Base-by-base conservation (phyloP, 176 grass and related monocot genomes). In the Eragrostis curvula region DNA sequence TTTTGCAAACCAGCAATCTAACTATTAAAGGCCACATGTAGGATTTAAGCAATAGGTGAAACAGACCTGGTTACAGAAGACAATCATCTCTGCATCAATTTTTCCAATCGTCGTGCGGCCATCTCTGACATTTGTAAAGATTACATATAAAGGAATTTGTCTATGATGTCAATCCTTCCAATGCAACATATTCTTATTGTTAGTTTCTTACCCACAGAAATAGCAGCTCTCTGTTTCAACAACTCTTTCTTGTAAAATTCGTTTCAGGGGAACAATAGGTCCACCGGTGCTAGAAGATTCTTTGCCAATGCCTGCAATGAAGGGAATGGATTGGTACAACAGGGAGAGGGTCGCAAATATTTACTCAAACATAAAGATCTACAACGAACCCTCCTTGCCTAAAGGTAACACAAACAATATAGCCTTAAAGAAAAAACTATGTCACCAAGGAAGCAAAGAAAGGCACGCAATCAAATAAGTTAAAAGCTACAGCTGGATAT, bases 61-160 rank as follows among this genome's bases (percentile, higher is more conserved):
- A 81, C 67, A 78, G 67, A 92, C 90, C 85, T 97, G 94, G 84
- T 88, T 89, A 90, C 94, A 97, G 77, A 93, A 97, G 72, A 91
- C 73, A 46, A 93, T 86, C 60, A 74, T 84, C 43, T 89, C 75
- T 52, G 71, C 62, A 24, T 40, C 23, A 24, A 86, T 70, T 80
- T 63, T 57, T 77, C 84, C 81, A 70, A 92, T 20, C 23, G 56
- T 77, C 6, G 90, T 89, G 77, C 0, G 40, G 28, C 20, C 71
- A 74, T 87, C 25, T 29, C 94, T 97, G 79, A 85, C 68, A 60
- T 80, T 89, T 67, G 29, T 43, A 66, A 85, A 68, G 66, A 51
- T 73, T 81, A 84, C n/a, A 91, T 67, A 67, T 49, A 64, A 52
- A 85, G 75, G 74, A 75, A 23, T 20, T 80, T 14, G 73, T 4